Evolutionary conservation across 495 filamentous ascomycete genomes (phyloP).

Genomic region (Penicillium coffeae): DNA sequence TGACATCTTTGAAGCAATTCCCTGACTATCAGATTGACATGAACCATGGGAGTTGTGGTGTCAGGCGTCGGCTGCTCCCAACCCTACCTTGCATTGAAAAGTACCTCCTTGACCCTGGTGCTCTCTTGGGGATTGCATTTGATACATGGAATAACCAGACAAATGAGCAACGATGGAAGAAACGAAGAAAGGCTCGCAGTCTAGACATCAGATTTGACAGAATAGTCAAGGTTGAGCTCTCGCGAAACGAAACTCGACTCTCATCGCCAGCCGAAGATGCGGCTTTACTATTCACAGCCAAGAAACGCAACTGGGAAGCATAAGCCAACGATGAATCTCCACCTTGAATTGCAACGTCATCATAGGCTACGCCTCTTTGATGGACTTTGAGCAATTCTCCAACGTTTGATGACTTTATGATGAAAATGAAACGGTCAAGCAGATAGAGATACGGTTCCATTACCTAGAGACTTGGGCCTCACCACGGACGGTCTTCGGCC

Average conservation of each 20-base stretch:
- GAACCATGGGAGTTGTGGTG: slow-evolving; percentile 73
- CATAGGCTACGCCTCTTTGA: too few relatives aligned
- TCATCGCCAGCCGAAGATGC: slow-evolving; percentile 31
- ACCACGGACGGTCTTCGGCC: too few relatives aligned
- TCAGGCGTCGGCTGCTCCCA: slow-evolving; percentile 62
- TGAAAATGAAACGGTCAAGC: too few relatives aligned
- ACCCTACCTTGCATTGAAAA: slow-evolving; percentile 63
- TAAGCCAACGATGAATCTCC: slow-evolving; percentile 11
- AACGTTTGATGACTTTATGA: too few relatives aligned
- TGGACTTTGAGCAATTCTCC: too few relatives aligned
- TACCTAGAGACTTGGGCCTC: too few relatives aligned
- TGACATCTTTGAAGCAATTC: slow-evolving; percentile 55
- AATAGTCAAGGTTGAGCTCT: slow-evolving; percentile 22
- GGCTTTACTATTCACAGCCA: slow-evolving; percentile 37
- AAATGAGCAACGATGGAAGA: slow-evolving; percentile 3
- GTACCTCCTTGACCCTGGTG: slow-evolving; percentile 62
- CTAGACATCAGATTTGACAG: slow-evolving; percentile 32
- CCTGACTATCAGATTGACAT: slow-evolving; percentile 77
- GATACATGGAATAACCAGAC: slow-evolving; percentile 7
- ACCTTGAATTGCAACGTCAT: too few relatives aligned
- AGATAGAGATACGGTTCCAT: too few relatives aligned
- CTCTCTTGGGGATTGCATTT: slow-evolving; percentile 66
- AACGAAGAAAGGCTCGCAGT: slow-evolving; percentile 13
- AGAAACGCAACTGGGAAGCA: slow-evolving; percentile 40
- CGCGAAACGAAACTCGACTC: slow-evolving; percentile 5